Percentiles rank a stretch among this genome's conserved stretches.
Conservation (phyloP, 352 stramenopile species). For the Albugo laibachii region DNA sequence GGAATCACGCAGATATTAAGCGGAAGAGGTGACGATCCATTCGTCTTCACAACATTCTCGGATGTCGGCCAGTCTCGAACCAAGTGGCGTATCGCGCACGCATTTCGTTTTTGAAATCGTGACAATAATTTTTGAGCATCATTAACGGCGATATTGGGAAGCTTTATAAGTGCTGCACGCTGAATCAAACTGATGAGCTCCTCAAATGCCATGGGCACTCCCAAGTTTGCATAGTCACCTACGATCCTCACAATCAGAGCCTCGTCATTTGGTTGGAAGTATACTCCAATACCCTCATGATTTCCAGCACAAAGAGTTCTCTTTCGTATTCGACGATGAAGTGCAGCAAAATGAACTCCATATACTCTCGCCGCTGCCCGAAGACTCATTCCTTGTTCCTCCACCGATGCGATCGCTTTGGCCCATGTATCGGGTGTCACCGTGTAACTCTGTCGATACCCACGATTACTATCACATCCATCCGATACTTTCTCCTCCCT, state of each 20-base stretch:
- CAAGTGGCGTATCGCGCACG: constrained; percentile 26
- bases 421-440: constrained; percentile 33
- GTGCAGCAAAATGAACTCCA: constrained; percentile 32
- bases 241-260: constrained; percentile 33
- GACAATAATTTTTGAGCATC: constrained; percentile 22
- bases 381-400: constrained; percentile 35
- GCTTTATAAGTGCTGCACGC: constrained; percentile 23
- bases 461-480: constrained; percentile 1
- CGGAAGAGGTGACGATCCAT: background rate
- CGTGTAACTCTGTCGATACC: constrained; percentile 30
- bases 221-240: constrained; percentile 26
- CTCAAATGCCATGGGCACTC: constrained; percentile 45
- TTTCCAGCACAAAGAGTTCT: constrained; percentile 12
- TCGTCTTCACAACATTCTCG: background rate
- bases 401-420: constrained; percentile 31
- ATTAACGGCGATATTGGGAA: constrained; percentile 35
- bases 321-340: constrained; percentile 38
- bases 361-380: constrained; percentile 21
- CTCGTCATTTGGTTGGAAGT: constrained; percentile 33
- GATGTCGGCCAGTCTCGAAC: constrained; percentile 19
- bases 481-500: constrained; percentile 10
- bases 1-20: too few relatives aligned
- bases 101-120: constrained; percentile 28
- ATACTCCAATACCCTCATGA: constrained; percentile 7
- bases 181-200: constrained; percentile 38